A percentile compares a stretch with the other conserved stretches of the same genome.
Conservation (phyloP, 192 early-diverging fungal species). For the Allomyces arbusculus region DNA sequence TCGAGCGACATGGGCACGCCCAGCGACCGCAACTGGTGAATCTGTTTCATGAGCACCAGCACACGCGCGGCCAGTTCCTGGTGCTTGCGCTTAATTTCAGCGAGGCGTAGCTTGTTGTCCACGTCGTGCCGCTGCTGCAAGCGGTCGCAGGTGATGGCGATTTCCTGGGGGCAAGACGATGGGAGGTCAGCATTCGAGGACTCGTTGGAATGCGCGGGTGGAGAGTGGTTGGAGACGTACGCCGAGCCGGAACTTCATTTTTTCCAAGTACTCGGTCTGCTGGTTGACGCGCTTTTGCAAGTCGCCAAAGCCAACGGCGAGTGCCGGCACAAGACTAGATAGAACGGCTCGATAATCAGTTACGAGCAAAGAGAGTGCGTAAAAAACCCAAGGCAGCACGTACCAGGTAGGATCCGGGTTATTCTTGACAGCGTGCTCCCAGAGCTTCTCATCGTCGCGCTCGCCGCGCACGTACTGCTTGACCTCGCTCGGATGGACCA, state of each 20-base stretch:
- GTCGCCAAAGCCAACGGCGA: constrained; percentile 78
- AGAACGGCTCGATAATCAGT: neutral
- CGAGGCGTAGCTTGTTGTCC: constrained; percentile 47
- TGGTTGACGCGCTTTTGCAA: constrained; percentile 62
- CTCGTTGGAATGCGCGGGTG: no score
- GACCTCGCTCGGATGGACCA: constrained; percentile 70
- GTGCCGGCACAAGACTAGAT: constrained; percentile 65
- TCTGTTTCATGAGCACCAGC: constrained; percentile 24
- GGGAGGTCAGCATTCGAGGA: neutral
- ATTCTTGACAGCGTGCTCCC: constrained; percentile 60
- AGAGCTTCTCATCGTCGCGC: constrained; percentile 44
- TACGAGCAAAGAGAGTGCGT: no score
- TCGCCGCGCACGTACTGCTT: constrained; percentile 51
- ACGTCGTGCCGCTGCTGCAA: constrained; percentile 46
- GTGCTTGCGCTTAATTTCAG: constrained; percentile 61
- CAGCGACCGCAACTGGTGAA: neutral
- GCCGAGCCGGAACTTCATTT: no score
- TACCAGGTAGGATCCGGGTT: constrained; percentile 77
- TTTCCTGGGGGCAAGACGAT: constrained; percentile 14
- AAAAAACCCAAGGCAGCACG: neutral
- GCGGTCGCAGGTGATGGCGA: constrained; percentile 29
- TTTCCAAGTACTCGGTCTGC: constrained; percentile 49
- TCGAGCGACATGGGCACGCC: neutral
- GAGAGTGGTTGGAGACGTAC: no score
- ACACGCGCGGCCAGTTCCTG: constrained; percentile 51